Evolutionary conservation across 305 asterid species (phyloP).

Genomic region (Coffea humblotiana): DNA sequence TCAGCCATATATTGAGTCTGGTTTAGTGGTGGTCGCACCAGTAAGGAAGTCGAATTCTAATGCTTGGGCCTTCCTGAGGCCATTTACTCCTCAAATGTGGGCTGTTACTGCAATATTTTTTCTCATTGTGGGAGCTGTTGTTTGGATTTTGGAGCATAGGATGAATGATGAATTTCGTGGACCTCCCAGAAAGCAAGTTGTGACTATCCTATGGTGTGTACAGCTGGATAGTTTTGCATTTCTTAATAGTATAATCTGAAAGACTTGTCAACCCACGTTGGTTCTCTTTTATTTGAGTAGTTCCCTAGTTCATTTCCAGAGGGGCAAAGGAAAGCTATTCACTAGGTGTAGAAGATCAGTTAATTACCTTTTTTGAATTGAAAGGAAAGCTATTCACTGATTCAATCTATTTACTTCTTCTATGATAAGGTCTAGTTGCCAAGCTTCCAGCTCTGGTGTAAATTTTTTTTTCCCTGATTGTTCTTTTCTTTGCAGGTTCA

Average conservation of each 20-base stretch:
- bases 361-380: background rate
- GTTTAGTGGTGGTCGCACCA: conserved; percentile 63
- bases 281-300: background rate
- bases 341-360: background rate
- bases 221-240: background rate
- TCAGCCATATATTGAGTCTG: conserved; percentile 68
- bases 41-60: conserved; percentile 33
- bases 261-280: background rate
- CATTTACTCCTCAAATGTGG: conserved; percentile 54
- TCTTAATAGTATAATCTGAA: background rate
- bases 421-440: background rate
- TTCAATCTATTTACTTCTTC: background rate
- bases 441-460: background rate
- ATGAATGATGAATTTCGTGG: conserved; percentile 61
- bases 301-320: background rate
- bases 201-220: conserved; percentile 52
- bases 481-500: conserved; percentile 46
- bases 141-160: conserved; percentile 60
- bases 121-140: conserved; percentile 45
- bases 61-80: conserved; percentile 55
- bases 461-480: background rate
- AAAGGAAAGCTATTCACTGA: background rate
- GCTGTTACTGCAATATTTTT: conserved; percentile 33
- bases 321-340: background rate
- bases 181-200: conserved; percentile 53